Conservation (phyloP, 768 basidiomycete genomes). For the Agaricus subrufescens region DNA sequence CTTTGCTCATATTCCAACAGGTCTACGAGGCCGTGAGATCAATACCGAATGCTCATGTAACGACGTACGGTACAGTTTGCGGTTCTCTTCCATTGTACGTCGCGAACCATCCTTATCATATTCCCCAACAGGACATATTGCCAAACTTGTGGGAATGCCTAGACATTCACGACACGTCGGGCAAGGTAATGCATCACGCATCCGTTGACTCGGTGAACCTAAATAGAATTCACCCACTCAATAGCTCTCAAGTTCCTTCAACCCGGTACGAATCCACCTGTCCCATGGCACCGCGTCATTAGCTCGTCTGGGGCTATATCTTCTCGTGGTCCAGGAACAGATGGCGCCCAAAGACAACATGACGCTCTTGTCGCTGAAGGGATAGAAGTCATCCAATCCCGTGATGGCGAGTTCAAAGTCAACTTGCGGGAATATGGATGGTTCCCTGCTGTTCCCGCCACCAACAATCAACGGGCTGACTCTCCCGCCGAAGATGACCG, state of each 20-base stretch:
- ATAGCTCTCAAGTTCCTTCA: constrained; percentile 77
- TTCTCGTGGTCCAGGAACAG: constrained; percentile 79
- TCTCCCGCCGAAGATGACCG: constrained; percentile 1
- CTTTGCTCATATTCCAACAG: constrained; percentile 24
- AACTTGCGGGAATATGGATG: constrained; percentile 58
- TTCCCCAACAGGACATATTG: constrained; percentile 57
- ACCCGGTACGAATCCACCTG: constrained; percentile 51
- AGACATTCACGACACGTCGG: constrained; percentile 77
- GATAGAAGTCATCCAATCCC: constrained; percentile 61
- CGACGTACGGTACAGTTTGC: constrained; percentile 59
- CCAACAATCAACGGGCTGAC: not conserved
- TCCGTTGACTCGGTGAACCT: not conserved
- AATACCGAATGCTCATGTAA: constrained; percentile 65
- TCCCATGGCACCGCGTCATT: constrained; percentile 83
- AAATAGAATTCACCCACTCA: not conserved
- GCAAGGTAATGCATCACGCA: constrained; percentile 47
- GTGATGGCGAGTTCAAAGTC: constrained; percentile 55
- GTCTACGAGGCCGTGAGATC: constrained; percentile 70
- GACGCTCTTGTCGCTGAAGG: constrained; percentile 79
- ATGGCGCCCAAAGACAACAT: constrained; percentile 71
- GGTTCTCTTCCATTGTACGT: not conserved
- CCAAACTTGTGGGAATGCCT: constrained; percentile 78
- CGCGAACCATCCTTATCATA: too few species aligned
- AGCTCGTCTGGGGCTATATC: constrained; percentile 69
- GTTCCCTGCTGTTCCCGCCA: constrained; percentile 43